Percentiles rank a stretch among this genome's conserved stretches.
Evolutionary conservation across 2,329 filamentous ascomycete genomes (phyloP).

Genomic region (Ascochyta koolunga): DNA sequence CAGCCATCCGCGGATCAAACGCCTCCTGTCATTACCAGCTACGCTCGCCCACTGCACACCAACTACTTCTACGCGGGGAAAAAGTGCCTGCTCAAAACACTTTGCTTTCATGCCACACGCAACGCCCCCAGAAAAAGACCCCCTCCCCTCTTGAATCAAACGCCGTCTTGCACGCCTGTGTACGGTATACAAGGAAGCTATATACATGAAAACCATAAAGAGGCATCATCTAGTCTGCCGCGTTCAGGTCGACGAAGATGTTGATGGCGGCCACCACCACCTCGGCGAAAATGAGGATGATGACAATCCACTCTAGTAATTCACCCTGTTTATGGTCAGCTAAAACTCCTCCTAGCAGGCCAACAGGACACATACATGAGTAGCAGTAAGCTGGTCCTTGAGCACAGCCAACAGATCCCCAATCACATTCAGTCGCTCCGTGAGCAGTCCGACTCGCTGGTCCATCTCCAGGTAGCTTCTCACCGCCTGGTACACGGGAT

Average conservation of each 20-base stretch:
- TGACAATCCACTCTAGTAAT: conserved; percentile 69
- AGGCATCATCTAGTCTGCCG: conserved; percentile 57
- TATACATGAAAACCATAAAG: conserved; percentile 21
- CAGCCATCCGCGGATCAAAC: no score
- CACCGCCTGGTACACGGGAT: conserved; percentile 95
- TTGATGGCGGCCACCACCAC: conserved; percentile 92
- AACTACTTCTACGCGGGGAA: not conserved
- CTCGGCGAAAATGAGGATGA: conserved; percentile 92
- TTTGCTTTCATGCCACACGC: conserved; percentile 7
- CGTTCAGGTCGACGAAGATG: conserved; percentile 92
- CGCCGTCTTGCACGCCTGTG: conserved; percentile 2
- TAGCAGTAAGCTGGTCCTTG: conserved; percentile 93
- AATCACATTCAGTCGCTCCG: conserved; percentile 90
- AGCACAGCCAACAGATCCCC: conserved; percentile 89
- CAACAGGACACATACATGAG: conserved; percentile 51
- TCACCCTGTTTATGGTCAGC: conserved; percentile 47
- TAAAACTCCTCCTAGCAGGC: not conserved
- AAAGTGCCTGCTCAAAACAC: conserved; percentile 13
- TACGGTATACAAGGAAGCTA: conserved; percentile 15
- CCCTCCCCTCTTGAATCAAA: no score
- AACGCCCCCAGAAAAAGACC: not conserved
- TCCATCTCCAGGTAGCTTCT: conserved; percentile 98
- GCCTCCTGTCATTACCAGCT: conserved; percentile 2
- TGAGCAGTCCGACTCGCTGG: conserved; percentile 86
- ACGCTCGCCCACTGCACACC: not conserved